phyloP scores from a whole-genome alignment of 2,329 filamentous ascomycete genomes.

The Cercospora sp. region DNA sequence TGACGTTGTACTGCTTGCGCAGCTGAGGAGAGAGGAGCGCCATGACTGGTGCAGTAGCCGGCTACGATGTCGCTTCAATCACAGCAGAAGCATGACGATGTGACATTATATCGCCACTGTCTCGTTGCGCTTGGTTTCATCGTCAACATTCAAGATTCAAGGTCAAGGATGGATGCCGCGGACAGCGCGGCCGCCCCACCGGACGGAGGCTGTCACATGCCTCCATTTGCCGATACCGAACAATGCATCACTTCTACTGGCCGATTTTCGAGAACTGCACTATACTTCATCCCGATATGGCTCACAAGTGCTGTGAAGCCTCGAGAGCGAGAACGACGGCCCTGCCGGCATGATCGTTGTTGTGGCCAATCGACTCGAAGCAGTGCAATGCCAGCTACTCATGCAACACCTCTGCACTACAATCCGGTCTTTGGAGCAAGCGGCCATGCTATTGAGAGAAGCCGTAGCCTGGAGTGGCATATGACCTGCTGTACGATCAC shows the following conservation, averaged over 20 bases:
- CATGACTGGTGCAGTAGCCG: neutral
- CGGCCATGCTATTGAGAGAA: neutral
- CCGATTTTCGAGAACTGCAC: neutral
- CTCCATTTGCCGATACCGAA: neutral
- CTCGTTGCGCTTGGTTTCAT: neutral
- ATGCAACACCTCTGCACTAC: neutral
- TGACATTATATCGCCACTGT: neutral
- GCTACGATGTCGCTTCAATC: neutral
- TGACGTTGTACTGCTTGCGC: constrained; percentile 29
- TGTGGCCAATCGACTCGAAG: neutral
- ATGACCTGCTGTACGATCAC: neutral
- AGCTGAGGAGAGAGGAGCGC: constrained; percentile 25
- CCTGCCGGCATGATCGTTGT: neutral
- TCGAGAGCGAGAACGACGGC: neutral
- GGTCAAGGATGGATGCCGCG: neutral
- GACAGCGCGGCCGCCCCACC: neutral
- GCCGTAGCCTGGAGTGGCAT: neutral
- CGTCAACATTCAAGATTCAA: neutral
- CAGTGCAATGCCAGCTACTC: neutral
- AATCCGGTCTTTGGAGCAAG: neutral
- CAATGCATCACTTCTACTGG: neutral
- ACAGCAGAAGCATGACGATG: neutral
- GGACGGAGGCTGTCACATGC: constrained; percentile 1
- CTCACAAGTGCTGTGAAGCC: neutral
- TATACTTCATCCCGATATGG: neutral